These are phyloP conservation scores for Ogataea angusta DNA, from an alignment of 805 yeast species.

Conservation along the genomic window DNA sequence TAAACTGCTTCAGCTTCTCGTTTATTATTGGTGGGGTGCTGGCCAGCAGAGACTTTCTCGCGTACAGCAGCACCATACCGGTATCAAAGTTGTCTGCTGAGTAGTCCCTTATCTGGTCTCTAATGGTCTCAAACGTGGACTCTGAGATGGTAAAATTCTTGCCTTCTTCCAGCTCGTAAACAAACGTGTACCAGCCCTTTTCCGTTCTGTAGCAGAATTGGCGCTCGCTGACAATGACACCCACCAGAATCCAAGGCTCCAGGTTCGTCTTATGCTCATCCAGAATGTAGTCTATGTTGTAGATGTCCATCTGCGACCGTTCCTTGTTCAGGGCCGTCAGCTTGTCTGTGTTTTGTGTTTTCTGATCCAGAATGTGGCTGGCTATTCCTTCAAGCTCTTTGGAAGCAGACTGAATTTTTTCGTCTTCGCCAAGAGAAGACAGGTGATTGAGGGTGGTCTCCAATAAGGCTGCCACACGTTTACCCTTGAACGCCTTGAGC, in stretches of 20 bases:
- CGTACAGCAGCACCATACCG: conserved; percentile 36
- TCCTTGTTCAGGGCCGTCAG: conserved; percentile 15
- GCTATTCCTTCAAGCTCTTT: conserved; percentile 21
- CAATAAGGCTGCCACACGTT: conserved; percentile 26
- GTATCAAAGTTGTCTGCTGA: conserved; percentile 28
- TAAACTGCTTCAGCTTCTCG: conserved; percentile 28
- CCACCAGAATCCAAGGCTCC: conserved; percentile 39
- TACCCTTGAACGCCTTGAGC: conserved; percentile 33
- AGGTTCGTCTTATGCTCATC: conserved; percentile 17
- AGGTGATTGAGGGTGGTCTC: conserved; percentile 28
- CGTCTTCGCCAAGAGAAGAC: conserved; percentile 7
- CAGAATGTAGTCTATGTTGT: conserved; percentile 28
- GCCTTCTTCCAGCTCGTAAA: conserved; percentile 26
- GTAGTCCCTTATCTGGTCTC: conserved; percentile 17
- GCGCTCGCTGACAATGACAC: conserved; percentile 33
- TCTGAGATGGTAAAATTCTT: conserved; percentile 24
- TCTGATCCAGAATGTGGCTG: conserved; percentile 10
- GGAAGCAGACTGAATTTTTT: conserved; percentile 16
- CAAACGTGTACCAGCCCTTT: conserved; percentile 31
- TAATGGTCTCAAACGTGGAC: conserved; percentile 27
- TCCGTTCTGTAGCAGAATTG: conserved; percentile 31
- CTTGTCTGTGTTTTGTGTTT: conserved; percentile 14
- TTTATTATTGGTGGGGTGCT: conserved; percentile 17
- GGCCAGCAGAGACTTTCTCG: conserved; percentile 26
- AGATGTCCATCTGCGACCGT: conserved; percentile 20